Conservation (phyloP, 805 yeast species). For the Ogataea pignaliae region DNA sequence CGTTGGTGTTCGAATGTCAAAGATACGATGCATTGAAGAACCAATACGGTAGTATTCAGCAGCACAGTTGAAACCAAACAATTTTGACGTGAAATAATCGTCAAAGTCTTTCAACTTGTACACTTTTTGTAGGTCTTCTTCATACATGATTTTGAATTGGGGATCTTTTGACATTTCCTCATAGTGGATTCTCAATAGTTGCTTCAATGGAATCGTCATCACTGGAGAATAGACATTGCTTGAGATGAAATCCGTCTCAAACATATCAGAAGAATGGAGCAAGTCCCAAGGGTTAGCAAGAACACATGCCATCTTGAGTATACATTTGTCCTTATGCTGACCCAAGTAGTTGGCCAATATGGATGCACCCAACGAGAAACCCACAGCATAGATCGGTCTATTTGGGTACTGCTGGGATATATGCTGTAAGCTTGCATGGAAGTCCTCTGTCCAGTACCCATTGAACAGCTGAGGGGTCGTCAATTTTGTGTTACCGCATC, state of each 20-base stretch:
- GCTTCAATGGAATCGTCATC: slow-evolving; percentile 44
- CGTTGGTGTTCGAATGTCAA: slow-evolving; percentile 56
- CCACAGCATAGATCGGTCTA: slow-evolving; percentile 64
- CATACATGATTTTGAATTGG: slow-evolving; percentile 18
- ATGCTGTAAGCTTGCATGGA: slow-evolving; percentile 50
- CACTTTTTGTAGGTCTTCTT: slow-evolving; percentile 15
- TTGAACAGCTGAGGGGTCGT: slow-evolving; percentile 68
- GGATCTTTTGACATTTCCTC: slow-evolving; percentile 32
- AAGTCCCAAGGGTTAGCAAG: slow-evolving; percentile 77
- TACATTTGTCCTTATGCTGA: slow-evolving; percentile 47
- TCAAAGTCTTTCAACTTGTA: slow-evolving; percentile 55
- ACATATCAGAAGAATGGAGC: slow-evolving; percentile 39
- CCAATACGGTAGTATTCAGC: slow-evolving; percentile 62
- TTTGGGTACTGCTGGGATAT: slow-evolving; percentile 50
- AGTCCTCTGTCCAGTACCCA: slow-evolving; percentile 69
- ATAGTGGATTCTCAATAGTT: slow-evolving; percentile 39
- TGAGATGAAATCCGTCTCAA: slow-evolving; percentile 42
- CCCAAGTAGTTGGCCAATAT: slow-evolving; percentile 71
- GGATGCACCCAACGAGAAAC: slow-evolving; percentile 77
- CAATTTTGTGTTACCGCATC: slow-evolving; percentile 67
- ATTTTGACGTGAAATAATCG: slow-evolving; percentile 54
- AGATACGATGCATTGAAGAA: slow-evolving; percentile 50
- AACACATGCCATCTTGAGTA: slow-evolving; percentile 51
- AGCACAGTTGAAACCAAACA: slow-evolving; percentile 62
- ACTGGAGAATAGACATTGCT: slow-evolving; percentile 43